Base-by-base conservation (phyloP, 2,329 filamentous ascomycete genomes). In the Apiospora marii region DNA sequence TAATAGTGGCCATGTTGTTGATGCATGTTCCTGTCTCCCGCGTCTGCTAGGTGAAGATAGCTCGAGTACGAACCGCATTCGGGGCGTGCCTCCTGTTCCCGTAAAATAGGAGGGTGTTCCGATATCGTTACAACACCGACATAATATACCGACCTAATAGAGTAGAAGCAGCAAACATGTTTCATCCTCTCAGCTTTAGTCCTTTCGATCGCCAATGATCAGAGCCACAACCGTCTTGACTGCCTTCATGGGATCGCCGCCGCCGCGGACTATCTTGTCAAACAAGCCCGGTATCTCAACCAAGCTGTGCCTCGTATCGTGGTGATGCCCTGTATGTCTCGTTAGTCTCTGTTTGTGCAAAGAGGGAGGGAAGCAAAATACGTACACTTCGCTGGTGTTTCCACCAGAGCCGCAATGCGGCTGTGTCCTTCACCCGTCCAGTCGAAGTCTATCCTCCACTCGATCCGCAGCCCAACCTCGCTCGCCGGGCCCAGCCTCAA, bases 401-500 rank as follows among this genome's bases (percentile, higher is more conserved):
- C 87, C 2, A 90, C 83, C 74, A 89, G 79, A 14, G 91, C 83
- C 5, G 82, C 83, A 22, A 93, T 81, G 64, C 84, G 84, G 75
- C 88, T 93, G 77, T 88, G 87, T 5, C 90, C 92, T 78, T 94
- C 92, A 7, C 92, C 92, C 0, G 91, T 92, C 92, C 92, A 94
- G 80, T 94, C 92, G 77, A 94, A 93, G 1, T 82, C 81, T 61
- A 93, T 90, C 67, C 81, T 84, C 92, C 92, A 94, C 72, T 86
- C 84, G 1, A 94, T 82, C 37, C 89, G 86, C 5, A 91, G 71
- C 82, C 76, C 74, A 69, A 77, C 70, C 4, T 76, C 74, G 12
- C 76, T 72, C n/a, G 70, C 74, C 1, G 51, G 70, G 22, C 86
- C 78, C 7, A 88, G 74, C 0, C 83, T 80, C 0, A 90, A 74